Percentiles rank a stretch among this genome's conserved stretches.
Conservation (phyloP, 2,329 filamentous ascomycete genomes). For the Stachybotrys elegans region DNA sequence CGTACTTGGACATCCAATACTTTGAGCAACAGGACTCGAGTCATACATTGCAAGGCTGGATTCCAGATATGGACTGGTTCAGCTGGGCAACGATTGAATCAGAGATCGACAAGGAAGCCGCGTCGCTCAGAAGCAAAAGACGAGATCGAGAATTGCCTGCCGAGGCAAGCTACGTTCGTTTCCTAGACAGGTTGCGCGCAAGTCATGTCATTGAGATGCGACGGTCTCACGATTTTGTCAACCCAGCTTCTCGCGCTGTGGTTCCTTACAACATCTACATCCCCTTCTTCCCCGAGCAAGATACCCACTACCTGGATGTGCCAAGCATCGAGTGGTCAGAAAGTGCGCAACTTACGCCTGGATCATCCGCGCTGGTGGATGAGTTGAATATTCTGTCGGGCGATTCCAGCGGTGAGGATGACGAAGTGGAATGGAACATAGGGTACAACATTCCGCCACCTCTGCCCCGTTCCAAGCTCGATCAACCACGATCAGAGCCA, state of each 20-base stretch:
- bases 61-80: conserved; percentile 34
- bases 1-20: conserved; percentile 20
- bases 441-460: too few relatives aligned
- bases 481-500: too few relatives aligned
- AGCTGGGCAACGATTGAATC: conserved; percentile 23
- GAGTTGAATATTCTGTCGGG: conserved; percentile 1
- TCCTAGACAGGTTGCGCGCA: conserved; percentile 26
- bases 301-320: conserved; percentile 2
- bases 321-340: conserved; percentile 17
- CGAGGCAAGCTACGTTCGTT: conserved; percentile 11
- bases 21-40: conserved; percentile 33
- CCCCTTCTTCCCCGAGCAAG: conserved; percentile 14
- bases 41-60: conserved; percentile 37
- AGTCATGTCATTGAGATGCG: conserved; percentile 44
- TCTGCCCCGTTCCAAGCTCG: too few relatives aligned
- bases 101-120: conserved; percentile 21
- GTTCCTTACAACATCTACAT: conserved; percentile 28
- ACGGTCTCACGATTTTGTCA: conserved; percentile 19
- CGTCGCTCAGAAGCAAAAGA: conserved; percentile 8
- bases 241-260: conserved; percentile 14
- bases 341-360: conserved; percentile 18
- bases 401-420: conserved; percentile 7
- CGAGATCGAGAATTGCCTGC: conserved; percentile 6
- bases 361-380: background rate
- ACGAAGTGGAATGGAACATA: too few relatives aligned